Percentiles rank a stretch among this genome's conserved stretches.
Conservation (phyloP, 768 basidiomycete species). For the Pulveroboletus ravenelii region DNA sequence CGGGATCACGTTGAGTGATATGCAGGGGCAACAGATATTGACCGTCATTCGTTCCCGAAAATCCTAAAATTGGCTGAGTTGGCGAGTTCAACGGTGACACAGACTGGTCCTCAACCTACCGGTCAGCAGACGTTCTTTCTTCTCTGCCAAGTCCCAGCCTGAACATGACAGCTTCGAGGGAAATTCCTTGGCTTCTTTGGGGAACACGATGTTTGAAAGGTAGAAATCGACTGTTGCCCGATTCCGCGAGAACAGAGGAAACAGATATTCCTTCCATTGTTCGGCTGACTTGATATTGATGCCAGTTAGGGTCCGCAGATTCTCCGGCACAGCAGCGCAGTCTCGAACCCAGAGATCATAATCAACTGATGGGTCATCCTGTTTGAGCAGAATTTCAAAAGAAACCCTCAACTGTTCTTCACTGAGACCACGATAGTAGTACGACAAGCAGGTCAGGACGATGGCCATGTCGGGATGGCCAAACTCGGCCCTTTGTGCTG, state of each 20-base stretch:
- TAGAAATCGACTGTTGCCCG: constrained; percentile 43
- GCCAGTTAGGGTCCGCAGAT: constrained; percentile 1
- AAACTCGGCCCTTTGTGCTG: constrained; percentile 44
- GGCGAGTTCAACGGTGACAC: background rate
- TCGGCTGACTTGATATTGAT: constrained; percentile 29
- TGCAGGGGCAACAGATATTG: constrained; percentile 21
- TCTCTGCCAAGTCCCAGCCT: constrained; percentile 49
- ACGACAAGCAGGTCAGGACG: constrained; percentile 42
- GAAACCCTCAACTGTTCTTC: constrained; percentile 33
- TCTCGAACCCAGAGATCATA: constrained; percentile 39
- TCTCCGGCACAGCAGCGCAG: background rate
- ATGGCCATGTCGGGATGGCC: constrained; percentile 49
- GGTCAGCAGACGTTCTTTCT: constrained; percentile 15
- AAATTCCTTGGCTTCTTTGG: constrained; percentile 47
- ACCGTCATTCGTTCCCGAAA: constrained; percentile 55
- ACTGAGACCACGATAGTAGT: constrained; percentile 46
- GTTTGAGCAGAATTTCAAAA: constrained; percentile 36
- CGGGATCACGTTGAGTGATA: constrained; percentile 28
- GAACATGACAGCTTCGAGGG: constrained; percentile 44
- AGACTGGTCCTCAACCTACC: background rate
- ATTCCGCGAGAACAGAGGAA: constrained; percentile 36
- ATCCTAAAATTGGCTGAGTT: constrained; percentile 13
- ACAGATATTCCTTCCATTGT: constrained; percentile 22
- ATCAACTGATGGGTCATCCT: constrained; percentile 38
- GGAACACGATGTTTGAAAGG: constrained; percentile 44